A percentile compares a stretch with the other conserved stretches of the same genome.
Conservation (phyloP, 2,329 filamentous ascomycete species). For the Rosellinia necatrix region DNA sequence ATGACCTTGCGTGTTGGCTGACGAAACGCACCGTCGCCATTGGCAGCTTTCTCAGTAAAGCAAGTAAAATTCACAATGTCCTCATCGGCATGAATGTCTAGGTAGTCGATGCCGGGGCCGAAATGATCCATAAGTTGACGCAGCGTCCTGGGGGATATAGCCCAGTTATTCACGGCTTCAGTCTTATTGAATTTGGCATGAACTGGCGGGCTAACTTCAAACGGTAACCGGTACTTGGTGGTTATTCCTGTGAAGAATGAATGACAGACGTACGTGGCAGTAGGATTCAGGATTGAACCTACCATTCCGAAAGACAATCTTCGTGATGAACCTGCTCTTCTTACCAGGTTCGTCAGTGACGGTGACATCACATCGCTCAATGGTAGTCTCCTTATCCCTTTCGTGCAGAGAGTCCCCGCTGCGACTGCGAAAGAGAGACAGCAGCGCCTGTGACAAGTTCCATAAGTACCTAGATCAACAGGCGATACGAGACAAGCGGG, state of each 20-base stretch:
- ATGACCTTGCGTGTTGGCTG: not conserved
- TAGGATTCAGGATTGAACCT: conserved; percentile 19
- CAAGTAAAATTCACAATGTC: conserved; percentile 78
- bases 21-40: conserved; percentile 59
- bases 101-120: conserved; percentile 77
- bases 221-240: conserved; percentile 76
- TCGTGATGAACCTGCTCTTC: conserved; percentile 75
- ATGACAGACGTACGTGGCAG: not conserved
- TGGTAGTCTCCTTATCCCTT: conserved; percentile 68
- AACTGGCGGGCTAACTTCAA: conserved; percentile 73
- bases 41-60: conserved; percentile 78
- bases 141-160: conserved; percentile 71
- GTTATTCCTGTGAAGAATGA: conserved; percentile 62
- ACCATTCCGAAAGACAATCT: conserved; percentile 76
- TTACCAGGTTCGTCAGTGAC: conserved; percentile 73
- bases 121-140: conserved; percentile 81
- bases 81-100: conserved; percentile 77
- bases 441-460: conserved; percentile 55
- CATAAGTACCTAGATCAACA: not conserved
- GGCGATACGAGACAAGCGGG: not conserved
- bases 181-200: conserved; percentile 75
- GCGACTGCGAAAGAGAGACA: conserved; percentile 75
- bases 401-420: conserved; percentile 61
- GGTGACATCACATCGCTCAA: conserved; percentile 75
- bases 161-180: conserved; percentile 71